Percentiles rank a stretch among this genome's conserved stretches.
Conservation (phyloP, 2,329 filamentous ascomycete species). For the Botryotinia convoluta region DNA sequence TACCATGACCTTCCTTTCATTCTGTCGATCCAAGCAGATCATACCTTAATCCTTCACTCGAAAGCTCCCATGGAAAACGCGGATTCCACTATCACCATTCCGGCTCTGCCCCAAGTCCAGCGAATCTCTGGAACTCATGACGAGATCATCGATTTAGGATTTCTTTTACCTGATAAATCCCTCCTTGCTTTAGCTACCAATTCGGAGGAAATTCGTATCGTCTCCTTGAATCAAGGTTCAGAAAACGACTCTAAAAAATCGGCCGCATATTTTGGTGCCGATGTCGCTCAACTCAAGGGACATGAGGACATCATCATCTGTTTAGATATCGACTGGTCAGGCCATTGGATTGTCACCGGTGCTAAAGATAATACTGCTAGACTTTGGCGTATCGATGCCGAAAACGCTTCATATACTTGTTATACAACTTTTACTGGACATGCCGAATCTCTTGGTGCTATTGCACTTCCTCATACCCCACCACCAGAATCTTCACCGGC, state of each 20-base stretch:
- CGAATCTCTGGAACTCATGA: conserved; percentile 95
- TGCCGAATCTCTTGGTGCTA: conserved; percentile 88
- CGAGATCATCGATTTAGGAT: conserved; percentile 93
- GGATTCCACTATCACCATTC: conserved; percentile 38
- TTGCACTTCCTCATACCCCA: conserved; percentile 70
- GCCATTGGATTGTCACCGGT: conserved; percentile 92
- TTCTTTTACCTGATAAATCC: conserved; percentile 75
- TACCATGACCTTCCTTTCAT: conserved; percentile 65
- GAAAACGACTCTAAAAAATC: conserved; percentile 33
- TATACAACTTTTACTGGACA: conserved; percentile 84
- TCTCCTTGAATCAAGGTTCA: conserved; percentile 58
- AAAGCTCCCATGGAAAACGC: conserved; percentile 44
- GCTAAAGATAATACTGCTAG: conserved; percentile 95
- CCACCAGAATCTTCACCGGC: conserved; percentile 69
- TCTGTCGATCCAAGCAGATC: conserved; percentile 82
- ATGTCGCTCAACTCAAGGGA: conserved; percentile 80
- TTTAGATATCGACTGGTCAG: conserved; percentile 93
- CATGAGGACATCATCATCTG: conserved; percentile 96
- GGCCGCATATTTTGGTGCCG: conserved; percentile 77
- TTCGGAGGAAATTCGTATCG: conserved; percentile 84
- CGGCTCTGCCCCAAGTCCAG: conserved; percentile 50
- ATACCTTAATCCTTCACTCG: conserved; percentile 77
- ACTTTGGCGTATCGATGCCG: conserved; percentile 82
- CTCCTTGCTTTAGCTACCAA: conserved; percentile 90
- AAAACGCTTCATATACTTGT: conserved; percentile 72